phyloP scores from a whole-genome alignment of 1,284 basidiomycete species.

The Apiotrichum porosum region DNA sequence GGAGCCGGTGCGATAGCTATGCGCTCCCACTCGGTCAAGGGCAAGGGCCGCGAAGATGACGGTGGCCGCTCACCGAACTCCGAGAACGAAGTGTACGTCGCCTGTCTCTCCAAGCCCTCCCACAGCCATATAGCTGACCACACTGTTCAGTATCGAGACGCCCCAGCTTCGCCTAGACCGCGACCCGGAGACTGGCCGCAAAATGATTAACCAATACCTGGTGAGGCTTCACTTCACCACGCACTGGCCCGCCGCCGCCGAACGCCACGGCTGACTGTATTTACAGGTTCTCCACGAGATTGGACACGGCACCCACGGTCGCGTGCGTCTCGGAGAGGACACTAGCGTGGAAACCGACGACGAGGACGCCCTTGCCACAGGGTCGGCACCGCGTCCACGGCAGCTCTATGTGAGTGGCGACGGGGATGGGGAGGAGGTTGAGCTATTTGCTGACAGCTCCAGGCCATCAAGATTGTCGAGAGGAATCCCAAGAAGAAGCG shows the following conservation, averaged over 20 bases:
- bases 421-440: no score
- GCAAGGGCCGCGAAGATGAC: slow-evolving; percentile 9
- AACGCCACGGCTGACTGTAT: background rate
- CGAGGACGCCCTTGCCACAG: slow-evolving; percentile 16
- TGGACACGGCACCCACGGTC: slow-evolving; percentile 75
- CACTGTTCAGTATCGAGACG: slow-evolving; percentile 55
- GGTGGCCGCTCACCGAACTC: slow-evolving; percentile 7
- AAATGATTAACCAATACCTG: slow-evolving; percentile 73
- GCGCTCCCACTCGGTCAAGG: slow-evolving; percentile 9
- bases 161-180: slow-evolving; percentile 47
- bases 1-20: slow-evolving; percentile 1
- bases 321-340: slow-evolving; percentile 68
- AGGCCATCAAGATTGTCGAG: slow-evolving; percentile 81
- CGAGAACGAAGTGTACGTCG: slow-evolving; percentile 33
- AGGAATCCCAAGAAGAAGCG: slow-evolving; percentile 60
- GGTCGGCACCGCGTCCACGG: no score
- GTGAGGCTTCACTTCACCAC: slow-evolving; percentile 24
- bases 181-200: slow-evolving; percentile 47
- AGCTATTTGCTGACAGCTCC: no score
- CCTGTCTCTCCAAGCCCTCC: background rate
- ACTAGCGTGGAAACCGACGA: slow-evolving; percentile 41
- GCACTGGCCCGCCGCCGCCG: background rate
- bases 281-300: slow-evolving; percentile 57
- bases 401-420: slow-evolving; percentile 21
- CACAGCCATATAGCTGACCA: no score